phyloP scores from a whole-genome alignment of 495 filamentous ascomycete genomes.

The Trichoderma reesei region DNA sequence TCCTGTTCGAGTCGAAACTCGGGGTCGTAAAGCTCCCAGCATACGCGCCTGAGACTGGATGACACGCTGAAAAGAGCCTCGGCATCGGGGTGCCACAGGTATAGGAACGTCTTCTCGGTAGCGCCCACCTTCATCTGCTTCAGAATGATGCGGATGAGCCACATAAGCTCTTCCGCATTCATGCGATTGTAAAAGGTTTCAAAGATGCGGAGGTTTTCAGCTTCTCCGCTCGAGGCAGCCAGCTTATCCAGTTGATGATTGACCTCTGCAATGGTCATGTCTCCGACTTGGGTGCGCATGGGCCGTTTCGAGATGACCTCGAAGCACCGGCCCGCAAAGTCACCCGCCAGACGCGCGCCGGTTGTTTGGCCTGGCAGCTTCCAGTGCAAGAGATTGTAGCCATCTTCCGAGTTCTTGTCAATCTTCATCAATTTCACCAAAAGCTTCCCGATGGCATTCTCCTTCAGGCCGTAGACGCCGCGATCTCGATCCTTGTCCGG shows the following conservation, averaged over 20 bases:
- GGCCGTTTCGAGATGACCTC: slow-evolving; percentile 79
- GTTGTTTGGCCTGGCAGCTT: slow-evolving; percentile 68
- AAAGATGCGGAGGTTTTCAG: slow-evolving; percentile 69
- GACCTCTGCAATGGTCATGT: slow-evolving; percentile 79
- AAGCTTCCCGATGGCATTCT: slow-evolving; percentile 79
- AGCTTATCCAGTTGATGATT: slow-evolving; percentile 79
- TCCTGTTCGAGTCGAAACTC: slow-evolving; percentile 63
- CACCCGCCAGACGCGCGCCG: slow-evolving; percentile 61
- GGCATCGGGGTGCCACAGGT: slow-evolving; percentile 89
- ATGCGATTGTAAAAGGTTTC: slow-evolving; percentile 77
- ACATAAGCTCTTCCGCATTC: slow-evolving; percentile 89
- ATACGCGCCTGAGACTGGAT: slow-evolving; percentile 79
- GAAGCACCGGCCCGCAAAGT: slow-evolving; percentile 81
- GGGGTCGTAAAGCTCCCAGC: slow-evolving; percentile 85
- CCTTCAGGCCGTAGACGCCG: slow-evolving; percentile 90
- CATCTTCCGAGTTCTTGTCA: slow-evolving; percentile 83
- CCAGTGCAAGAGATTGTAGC: slow-evolving; percentile 79
- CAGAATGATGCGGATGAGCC: slow-evolving; percentile 89
- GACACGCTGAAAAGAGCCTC: slow-evolving; percentile 87
- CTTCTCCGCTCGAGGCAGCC: slow-evolving; percentile 65
- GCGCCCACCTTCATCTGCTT: slow-evolving; percentile 98
- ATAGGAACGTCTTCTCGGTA: slow-evolving; percentile 83
- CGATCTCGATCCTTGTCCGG: slow-evolving; percentile 89
- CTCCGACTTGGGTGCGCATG: slow-evolving; percentile 61
- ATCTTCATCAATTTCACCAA: slow-evolving; percentile 89